These are phyloP conservation scores for Emiliania huxleyi DNA, from an alignment of 78 protist genomes.

Conservation along the genomic window DNA sequence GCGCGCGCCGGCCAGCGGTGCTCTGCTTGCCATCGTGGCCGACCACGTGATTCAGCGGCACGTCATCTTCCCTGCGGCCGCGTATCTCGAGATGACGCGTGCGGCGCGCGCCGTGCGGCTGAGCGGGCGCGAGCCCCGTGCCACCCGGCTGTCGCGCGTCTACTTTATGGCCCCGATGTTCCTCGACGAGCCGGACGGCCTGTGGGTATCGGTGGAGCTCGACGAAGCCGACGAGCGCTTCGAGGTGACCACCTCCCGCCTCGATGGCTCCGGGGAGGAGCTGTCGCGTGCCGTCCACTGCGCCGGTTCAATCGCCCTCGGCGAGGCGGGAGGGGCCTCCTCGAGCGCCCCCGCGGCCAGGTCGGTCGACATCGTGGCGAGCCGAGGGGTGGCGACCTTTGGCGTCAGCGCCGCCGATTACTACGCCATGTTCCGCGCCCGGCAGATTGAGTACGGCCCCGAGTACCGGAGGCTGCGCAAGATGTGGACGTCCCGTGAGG, in stretches of 20 bases:
- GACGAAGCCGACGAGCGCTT: neutral
- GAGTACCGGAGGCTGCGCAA: neutral
- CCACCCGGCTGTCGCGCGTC: neutral
- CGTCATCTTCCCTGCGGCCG: neutral
- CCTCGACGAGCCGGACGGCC: neutral
- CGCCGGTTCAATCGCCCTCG: too few species aligned
- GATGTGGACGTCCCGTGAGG: neutral
- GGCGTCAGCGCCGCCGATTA: too few species aligned
- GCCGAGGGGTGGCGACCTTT: too few species aligned
- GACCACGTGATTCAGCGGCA: neutral
- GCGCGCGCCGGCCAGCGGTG: neutral
- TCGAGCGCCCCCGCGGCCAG: too few species aligned
- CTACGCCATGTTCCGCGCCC: too few species aligned
- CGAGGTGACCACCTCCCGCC: neutral
- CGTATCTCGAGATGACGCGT: neutral
- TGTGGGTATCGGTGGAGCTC: neutral
- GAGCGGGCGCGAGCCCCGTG: neutral
- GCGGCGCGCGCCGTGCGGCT: neutral
- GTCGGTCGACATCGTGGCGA: too few species aligned
- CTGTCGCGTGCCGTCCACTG: too few species aligned
- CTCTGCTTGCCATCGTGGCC: neutral
- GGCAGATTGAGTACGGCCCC: neutral
- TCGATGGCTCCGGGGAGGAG: too few species aligned
- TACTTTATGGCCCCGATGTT: neutral
- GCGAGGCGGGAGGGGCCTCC: too few species aligned